Base-by-base conservation (phyloP, 306 rosid genomes). In the Prunus fruticosa region DNA sequence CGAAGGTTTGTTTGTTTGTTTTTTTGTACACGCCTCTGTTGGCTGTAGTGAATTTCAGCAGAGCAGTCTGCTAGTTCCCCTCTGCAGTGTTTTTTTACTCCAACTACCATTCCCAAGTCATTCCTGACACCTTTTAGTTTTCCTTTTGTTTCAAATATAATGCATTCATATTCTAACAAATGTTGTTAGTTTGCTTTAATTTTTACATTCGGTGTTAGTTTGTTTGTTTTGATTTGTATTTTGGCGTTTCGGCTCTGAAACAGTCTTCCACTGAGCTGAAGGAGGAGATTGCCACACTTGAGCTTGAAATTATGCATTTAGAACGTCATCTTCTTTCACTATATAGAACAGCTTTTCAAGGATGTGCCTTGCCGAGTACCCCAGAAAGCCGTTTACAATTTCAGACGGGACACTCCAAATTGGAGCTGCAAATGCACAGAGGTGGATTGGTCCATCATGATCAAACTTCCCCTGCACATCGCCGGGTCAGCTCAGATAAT, bases 261-360 rank as follows among this genome's bases (percentile, higher is more conserved):
- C 76, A 80, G 83, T 73, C 83, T 18, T 30, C 75, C 19, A 28
- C 34, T 19, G 74, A 69, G 71, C n/a, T 82, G 79, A 8, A 77
- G 74, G 80, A 72, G 74, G 84, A 84, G 79, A 84, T 80, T 23
- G 64, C 32, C 27, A 53, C 41, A 8, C 79, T 84, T 60, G 84
- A 80, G 71, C 53, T 53, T 60, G 58, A 84, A 58, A 84, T 84
- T 66, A 54, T 53, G 64, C 73, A 77, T 41, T 53, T 84, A 72
- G 87, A 84, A 57, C 82, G 82, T 67, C 74, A 64, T 72, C 79
- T 84, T 46, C 87, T 84, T 68, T 80, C 79, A 20, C 82, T 76
- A 15, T 84, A 80, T 41, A 64, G 84, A 58, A 73, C 82, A 32
- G 79, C 82, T 73, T 77, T 84, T 6, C 76, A 80, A 66, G 76